Evolutionary conservation across 2,329 filamentous ascomycete species (phyloP).

Genomic region (Metarhizium album): DNA sequence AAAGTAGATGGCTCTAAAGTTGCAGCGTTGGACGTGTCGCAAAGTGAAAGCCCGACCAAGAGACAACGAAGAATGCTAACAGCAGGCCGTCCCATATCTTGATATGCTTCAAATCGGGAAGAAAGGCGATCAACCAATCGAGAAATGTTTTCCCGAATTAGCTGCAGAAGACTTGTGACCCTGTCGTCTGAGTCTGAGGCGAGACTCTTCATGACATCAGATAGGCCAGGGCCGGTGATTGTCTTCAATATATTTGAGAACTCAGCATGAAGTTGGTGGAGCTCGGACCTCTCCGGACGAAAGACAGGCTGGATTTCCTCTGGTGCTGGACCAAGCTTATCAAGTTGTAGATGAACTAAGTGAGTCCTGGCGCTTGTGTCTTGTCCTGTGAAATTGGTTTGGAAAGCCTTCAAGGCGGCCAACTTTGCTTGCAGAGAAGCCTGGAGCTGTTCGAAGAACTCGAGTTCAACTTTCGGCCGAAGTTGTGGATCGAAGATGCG

Average conservation of each 20-base stretch:
- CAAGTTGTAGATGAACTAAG: slow-evolving; percentile 51
- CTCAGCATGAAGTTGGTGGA: slow-evolving; percentile 67
- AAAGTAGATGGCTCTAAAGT: slow-evolving; percentile 24
- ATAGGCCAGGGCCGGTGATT: slow-evolving; percentile 33
- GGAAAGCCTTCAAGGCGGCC: slow-evolving; percentile 52
- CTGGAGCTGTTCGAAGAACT: slow-evolving; percentile 45
- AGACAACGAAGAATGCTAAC: slow-evolving; percentile 72
- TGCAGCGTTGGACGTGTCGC: slow-evolving; percentile 32
- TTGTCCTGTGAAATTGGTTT: slow-evolving; percentile 57
- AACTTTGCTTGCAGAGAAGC: slow-evolving; percentile 45
- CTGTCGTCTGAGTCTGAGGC: slow-evolving; percentile 12
- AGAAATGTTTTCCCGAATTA: slow-evolving; percentile 46
- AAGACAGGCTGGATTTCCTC: slow-evolving; percentile 55
- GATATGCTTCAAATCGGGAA: slow-evolving; percentile 64
- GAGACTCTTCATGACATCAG: slow-evolving; percentile 6
- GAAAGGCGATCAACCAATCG: slow-evolving; percentile 62
- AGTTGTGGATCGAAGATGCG: slow-evolving; percentile 74
- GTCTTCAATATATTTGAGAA: slow-evolving; percentile 66
- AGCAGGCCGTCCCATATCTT: slow-evolving; percentile 71
- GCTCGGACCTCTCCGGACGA: slow-evolving; percentile 56
- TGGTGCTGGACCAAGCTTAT: slow-evolving; percentile 54
- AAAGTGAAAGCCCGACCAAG: slow-evolving; percentile 61
- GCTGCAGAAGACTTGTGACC: slow-evolving; percentile 29
- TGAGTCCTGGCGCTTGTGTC: slow-evolving; percentile 55
- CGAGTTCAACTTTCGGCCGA: slow-evolving; percentile 53